Evolutionary conservation across 1,284 basidiomycete genomes (phyloP), one percentile per base, ranked within the genome.

Genomic region (Cystobasidiaceae sp.): DNA sequence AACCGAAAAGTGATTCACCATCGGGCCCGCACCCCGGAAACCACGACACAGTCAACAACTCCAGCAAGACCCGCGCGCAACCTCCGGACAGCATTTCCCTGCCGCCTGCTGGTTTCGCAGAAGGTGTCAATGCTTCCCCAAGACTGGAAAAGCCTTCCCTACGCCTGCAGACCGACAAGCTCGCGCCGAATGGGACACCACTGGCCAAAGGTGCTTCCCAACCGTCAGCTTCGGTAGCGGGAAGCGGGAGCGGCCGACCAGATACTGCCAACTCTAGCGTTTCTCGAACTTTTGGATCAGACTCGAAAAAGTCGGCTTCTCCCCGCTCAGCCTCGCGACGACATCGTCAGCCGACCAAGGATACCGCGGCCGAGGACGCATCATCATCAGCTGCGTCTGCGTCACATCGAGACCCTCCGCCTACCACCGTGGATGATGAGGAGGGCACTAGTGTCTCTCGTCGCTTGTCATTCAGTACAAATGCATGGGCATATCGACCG

Each of bases 401-500:
- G 8, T 21, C 15, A 28, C 13, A 21, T 43, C 37, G 44, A 8
- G 21, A 9, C 28, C 37, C 28, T 8, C 25, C 37, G 15, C 23
- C 54, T 23, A 44, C 30, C 28, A 33, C 21, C n/a, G 52, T 37
- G 15, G 64, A 60, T 6, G 54, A 56, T n/a, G 32, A 33, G 15
- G 45, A 21, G 19, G n/a, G 19, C n/a, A 28, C 30, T 13, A 30
- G 15, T 17, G 17, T 55, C 8, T 41, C 37, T 17, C 27, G 51
- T 25, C 58, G 50, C 4, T 27, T 23, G 8, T 56, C 58, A 19
- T 61, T 66, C 41, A 43, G 27, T 13, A 63, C 68, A 41, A 71
- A 72, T 21, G 76, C 77, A 57, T 79, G 79, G 78, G 78, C 78
- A 0, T 85, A 88, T 69, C 88, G 96, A 74, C 96, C 96, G 13